Base-by-base conservation (phyloP, 352 stramenopile species). In the Globisporangium splendens region DNA sequence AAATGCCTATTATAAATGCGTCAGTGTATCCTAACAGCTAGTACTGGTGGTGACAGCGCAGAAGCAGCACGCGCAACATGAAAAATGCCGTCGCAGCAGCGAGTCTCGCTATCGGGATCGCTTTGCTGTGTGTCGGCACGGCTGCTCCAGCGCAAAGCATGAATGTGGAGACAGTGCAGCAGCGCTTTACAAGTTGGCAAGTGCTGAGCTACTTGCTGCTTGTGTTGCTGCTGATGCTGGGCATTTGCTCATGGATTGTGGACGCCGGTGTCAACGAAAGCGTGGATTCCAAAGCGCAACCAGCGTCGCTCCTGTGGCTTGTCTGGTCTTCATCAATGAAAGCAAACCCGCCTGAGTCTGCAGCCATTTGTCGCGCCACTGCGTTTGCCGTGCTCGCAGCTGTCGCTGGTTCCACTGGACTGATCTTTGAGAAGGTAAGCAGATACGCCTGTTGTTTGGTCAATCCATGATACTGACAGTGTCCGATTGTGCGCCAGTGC, bases 371-470 rank as follows among this genome's bases (percentile, higher is more conserved):
- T 10, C 62, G 59, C 3, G 66, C 69, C 1, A 21, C 54, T n/a
- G 59, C 63, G 3, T 79, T 71, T 46, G 68, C 68, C 14, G 15
- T 56, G 7, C 47, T 77, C 8, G 63, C 73, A 5, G 73, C 55
- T 11, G 24, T 68, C 8, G 68, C 68, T 7, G 59, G 55, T 4
- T 64, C 62, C 6, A 66, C 61, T 43, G 59, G 41, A 13, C 53
- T 79, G 22, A 42, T 74, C 8, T 67, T 66, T 48, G 61, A 75
- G 49, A 83, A 83, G 61, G 73, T 79, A 33, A 51, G 46, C 14
- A 31, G 11, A 31, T 4, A 35, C 28, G 28, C 28, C 28, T 6
- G 5, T 35, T 35, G 5, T 10, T 10, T 35, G 28, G 28, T 35
- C 28, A 8, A 8, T 35, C 5, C 28, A 8, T 11, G 28, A 6